Conservation (phyloP, 2,329 filamentous ascomycete species). For the Chrysoporthe austroafricana region DNA sequence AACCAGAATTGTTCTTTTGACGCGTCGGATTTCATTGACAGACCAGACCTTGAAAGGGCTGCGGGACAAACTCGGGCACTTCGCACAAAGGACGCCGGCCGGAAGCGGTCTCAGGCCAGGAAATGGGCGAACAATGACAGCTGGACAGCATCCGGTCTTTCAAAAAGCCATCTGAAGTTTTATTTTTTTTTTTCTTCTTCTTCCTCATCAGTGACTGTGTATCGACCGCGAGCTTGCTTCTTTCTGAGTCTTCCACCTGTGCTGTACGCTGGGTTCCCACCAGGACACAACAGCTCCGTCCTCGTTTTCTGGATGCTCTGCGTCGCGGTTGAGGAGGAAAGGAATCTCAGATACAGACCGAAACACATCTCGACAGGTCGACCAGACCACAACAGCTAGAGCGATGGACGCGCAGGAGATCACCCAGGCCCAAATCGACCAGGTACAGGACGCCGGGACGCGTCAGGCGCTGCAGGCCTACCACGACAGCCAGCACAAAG, state of each 20-base stretch:
- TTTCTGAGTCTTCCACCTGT: neutral
- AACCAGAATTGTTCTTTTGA: slow-evolving; percentile 7
- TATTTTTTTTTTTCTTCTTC: neutral
- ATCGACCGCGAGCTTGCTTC: neutral
- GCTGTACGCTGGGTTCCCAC: too few relatives aligned
- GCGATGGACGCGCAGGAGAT: too few relatives aligned
- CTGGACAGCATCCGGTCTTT: neutral
- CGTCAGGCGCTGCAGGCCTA: neutral
- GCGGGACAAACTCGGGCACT: neutral
- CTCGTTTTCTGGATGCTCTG: neutral
- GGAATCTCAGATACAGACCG: neutral
- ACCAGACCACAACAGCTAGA: neutral
- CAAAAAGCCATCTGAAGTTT: neutral
- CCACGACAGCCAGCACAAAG: neutral
- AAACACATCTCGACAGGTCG: neutral
- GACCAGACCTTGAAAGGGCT: neutral
- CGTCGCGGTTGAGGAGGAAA: neutral
- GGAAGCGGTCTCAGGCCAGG: slow-evolving; percentile 20
- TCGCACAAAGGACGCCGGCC: slow-evolving; percentile 21
- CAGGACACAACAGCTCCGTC: too few relatives aligned
- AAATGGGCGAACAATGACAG: slow-evolving; percentile 14
- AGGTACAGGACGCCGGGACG: neutral
- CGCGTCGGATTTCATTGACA: neutral
- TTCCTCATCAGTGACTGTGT: neutral
- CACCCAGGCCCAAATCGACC: neutral